Conservation (phyloP, 2,329 filamentous ascomycete species). For the Dactylella cylindrospora region DNA sequence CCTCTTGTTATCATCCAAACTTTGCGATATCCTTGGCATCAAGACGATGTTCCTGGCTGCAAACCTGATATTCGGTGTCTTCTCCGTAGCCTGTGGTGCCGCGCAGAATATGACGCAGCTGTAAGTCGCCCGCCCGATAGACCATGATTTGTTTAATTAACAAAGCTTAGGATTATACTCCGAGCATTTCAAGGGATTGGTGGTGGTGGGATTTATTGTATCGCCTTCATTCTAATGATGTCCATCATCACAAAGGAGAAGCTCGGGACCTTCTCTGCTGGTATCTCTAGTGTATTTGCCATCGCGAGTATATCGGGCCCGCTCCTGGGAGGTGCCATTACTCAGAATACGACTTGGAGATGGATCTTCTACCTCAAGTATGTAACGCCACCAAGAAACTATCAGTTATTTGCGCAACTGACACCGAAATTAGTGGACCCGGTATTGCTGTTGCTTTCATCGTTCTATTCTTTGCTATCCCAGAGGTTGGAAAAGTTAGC, state of each 20-base stretch:
- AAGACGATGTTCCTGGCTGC: conserved; percentile 53
- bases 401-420: too few relatives aligned
- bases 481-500: conserved; percentile 49
- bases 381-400: conserved; percentile 24
- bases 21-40: conserved; percentile 56
- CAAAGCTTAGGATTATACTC: conserved; percentile 50
- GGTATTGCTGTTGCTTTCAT: conserved; percentile 48
- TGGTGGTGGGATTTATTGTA: conserved; percentile 56
- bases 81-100: conserved; percentile 54
- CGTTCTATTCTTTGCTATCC: conserved; percentile 49
- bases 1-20: conserved; percentile 54
- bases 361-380: conserved; percentile 59
- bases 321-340: conserved; percentile 57
- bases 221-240: conserved; percentile 53
- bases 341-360: conserved; percentile 55
- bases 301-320: conserved; percentile 57
- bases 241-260: conserved; percentile 52
- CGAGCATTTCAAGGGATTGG: conserved; percentile 56
- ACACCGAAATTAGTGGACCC: conserved; percentile 49
- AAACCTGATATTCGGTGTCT: conserved; percentile 53
- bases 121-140: conserved; percentile 46
- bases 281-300: conserved; percentile 56
- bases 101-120: conserved; percentile 51
- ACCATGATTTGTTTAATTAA: background rate
- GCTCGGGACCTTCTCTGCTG: conserved; percentile 50